These are phyloP conservation scores for Chrysosphaeria jannelii DNA, from an alignment of 2,329 filamentous ascomycete species.

Conservation along the genomic window DNA sequence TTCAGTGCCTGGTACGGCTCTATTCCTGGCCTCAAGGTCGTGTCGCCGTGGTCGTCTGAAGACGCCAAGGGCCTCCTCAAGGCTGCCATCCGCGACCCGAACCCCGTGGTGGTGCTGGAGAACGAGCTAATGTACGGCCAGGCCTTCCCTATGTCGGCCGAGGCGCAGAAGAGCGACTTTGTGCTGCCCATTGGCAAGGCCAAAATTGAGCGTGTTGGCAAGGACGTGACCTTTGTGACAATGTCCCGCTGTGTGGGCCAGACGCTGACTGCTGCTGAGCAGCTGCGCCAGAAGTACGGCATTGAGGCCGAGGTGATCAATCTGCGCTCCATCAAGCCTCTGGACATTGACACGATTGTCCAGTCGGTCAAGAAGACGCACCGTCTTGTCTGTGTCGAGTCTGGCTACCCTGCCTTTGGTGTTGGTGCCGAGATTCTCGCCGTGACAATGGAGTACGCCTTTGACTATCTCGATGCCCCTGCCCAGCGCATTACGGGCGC, in stretches of 20 bases:
- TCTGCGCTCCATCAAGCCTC: constrained; percentile 85
- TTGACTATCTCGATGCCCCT: constrained; percentile 88
- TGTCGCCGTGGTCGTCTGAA: constrained; percentile 84
- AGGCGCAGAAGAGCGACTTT: constrained; percentile 84
- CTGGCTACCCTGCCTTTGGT: constrained; percentile 85
- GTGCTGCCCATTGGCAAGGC: constrained; percentile 95
- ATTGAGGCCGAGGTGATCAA: constrained; percentile 94
- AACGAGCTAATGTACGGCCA: constrained; percentile 85
- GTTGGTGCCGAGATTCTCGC: constrained; percentile 82
- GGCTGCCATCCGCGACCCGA: constrained; percentile 91
- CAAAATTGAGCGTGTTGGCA: constrained; percentile 90
- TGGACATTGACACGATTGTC: constrained; percentile 83
- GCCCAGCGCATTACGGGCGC: constrained; percentile 85
- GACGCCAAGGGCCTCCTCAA: constrained; percentile 96
- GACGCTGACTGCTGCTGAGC: constrained; percentile 61
- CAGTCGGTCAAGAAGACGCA: constrained; percentile 98
- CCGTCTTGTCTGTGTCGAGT: constrained; percentile 73
- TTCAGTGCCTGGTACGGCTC: constrained; percentile 97
- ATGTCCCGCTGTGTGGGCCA: constrained; percentile 90
- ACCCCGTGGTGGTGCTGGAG: constrained; percentile 77
- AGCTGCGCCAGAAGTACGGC: constrained; percentile 86
- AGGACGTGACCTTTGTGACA: constrained; percentile 84
- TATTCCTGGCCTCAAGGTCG: constrained; percentile 91
- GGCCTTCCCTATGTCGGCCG: constrained; percentile 89
- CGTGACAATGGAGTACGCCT: constrained; percentile 86